phyloP scores from a whole-genome alignment of 345 rosid species.

The Geranium rotundifolium region DNA sequence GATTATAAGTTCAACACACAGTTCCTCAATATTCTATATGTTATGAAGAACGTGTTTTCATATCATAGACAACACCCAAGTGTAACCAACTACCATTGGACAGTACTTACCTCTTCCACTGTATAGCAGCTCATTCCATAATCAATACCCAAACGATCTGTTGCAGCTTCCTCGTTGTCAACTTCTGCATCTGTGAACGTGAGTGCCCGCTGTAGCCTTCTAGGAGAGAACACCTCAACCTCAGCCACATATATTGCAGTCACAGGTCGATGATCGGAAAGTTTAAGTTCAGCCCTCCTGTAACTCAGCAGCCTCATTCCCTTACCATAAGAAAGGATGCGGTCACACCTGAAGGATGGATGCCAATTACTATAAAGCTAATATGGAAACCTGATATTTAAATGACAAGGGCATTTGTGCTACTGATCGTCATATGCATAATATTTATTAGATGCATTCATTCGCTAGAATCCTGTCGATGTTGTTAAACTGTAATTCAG shows the following conservation, averaged over 20 bases:
- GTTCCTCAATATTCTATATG: too few relatives aligned
- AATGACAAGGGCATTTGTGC: too few relatives aligned
- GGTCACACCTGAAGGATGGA: slow-evolving; percentile 60
- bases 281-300: slow-evolving; percentile 52
- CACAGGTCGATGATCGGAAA: slow-evolving; percentile 96
- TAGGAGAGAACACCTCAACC: slow-evolving; percentile 69
- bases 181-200: slow-evolving; percentile 84
- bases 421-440: too few relatives aligned
- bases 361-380: background rate
- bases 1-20: too few relatives aligned
- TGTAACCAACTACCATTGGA: background rate
- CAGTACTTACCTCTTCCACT: slow-evolving; percentile 27
- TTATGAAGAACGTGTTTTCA: too few relatives aligned
- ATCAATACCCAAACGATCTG: slow-evolving; percentile 15
- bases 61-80: too few relatives aligned
- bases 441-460: too few relatives aligned
- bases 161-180: slow-evolving; percentile 32
- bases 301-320: slow-evolving; percentile 70
- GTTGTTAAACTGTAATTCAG: too few relatives aligned
- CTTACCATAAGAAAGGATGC: slow-evolving; percentile 67
- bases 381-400: background rate
- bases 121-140: slow-evolving; percentile 20
- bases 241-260: slow-evolving; percentile 69
- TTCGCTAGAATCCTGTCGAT: too few relatives aligned
- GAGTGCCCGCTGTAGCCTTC: slow-evolving; percentile 77